phyloP scores from a whole-genome alignment of 2,329 filamentous ascomycete species.

The Cyphellophora attinorum region DNA sequence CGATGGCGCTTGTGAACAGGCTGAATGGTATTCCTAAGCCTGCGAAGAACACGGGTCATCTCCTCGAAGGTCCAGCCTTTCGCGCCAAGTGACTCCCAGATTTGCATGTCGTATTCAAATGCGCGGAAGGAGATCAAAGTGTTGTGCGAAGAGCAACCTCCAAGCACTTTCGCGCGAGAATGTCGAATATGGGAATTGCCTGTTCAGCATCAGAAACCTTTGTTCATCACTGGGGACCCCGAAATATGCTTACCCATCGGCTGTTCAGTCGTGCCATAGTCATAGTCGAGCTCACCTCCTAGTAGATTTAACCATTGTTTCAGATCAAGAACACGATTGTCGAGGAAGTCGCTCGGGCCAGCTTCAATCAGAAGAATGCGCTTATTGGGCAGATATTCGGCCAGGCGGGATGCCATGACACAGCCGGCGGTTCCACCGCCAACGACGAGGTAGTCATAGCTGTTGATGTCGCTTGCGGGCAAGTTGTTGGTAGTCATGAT shows the following conservation, averaged over 20 bases:
- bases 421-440: conserved; percentile 81
- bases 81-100: conserved; percentile 75
- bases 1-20: conserved; percentile 76
- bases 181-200: conserved; percentile 89
- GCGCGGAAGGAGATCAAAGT: conserved; percentile 88
- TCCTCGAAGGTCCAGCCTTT: conserved; percentile 79
- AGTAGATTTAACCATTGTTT: conserved; percentile 80
- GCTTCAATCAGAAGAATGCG: conserved; percentile 77
- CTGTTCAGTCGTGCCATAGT: conserved; percentile 83
- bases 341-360: conserved; percentile 79
- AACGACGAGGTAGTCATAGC: conserved; percentile 77
- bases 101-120: conserved; percentile 77
- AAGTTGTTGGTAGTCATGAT: conserved; percentile 61
- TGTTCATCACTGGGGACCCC: background rate
- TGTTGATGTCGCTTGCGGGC: conserved; percentile 52
- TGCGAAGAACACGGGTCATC: conserved; percentile 72
- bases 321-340: conserved; percentile 75
- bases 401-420: conserved; percentile 69
- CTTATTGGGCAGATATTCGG: conserved; percentile 75
- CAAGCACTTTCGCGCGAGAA: conserved; percentile 83
- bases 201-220: conserved; percentile 22
- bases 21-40: conserved; percentile 81
- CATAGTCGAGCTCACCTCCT: conserved; percentile 81
- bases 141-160: conserved; percentile 89
- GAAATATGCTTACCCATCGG: conserved; percentile 59